phyloP scores from a whole-genome alignment of 2,329 filamentous ascomycete species.

The Clathrospora elynae region DNA sequence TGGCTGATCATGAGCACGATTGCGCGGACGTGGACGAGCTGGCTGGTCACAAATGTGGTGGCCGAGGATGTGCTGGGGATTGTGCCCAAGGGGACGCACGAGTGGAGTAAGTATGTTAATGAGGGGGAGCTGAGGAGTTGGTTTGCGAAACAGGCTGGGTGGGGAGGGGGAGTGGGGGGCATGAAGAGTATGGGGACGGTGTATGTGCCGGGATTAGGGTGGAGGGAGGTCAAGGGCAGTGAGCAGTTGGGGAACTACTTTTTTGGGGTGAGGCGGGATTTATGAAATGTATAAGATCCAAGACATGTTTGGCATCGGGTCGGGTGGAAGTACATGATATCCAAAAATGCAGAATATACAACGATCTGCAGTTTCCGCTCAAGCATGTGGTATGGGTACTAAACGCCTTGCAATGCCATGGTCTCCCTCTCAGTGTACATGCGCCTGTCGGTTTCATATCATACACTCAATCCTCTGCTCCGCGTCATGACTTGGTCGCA shows the following conservation, averaged over 20 bases:
- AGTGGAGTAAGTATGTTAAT: slow-evolving; percentile 96
- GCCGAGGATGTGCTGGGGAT: slow-evolving; percentile 87
- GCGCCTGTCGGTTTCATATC: background rate
- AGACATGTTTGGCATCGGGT: background rate
- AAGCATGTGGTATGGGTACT: too few species aligned
- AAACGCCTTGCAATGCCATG: slow-evolving; percentile 7
- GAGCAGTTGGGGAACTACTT: slow-evolving; percentile 96
- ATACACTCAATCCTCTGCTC: background rate
- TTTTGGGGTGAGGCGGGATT: slow-evolving; percentile 73
- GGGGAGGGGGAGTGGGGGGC: slow-evolving; percentile 53
- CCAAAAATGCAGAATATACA: slow-evolving; percentile 11
- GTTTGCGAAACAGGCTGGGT: slow-evolving; percentile 50
- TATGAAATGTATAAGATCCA: slow-evolving; percentile 2
- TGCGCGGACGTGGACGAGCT: slow-evolving; percentile 84
- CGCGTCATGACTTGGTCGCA: slow-evolving; percentile 17
- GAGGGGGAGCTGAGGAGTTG: slow-evolving; percentile 70
- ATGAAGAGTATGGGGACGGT: slow-evolving; percentile 76
- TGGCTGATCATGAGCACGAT: slow-evolving; percentile 95
- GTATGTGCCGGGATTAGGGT: slow-evolving; percentile 88
- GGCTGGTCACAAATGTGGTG: slow-evolving; percentile 88
- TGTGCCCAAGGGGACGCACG: slow-evolving; percentile 90
- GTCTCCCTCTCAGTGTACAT: background rate
- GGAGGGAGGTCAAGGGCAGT: slow-evolving; percentile 80
- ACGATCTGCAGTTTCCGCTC: background rate
- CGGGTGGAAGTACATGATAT: slow-evolving; percentile 9